These are phyloP conservation scores for Pseudogymnoascus sp. DNA, from an alignment of 2,329 filamentous ascomycete species.

Conservation along the genomic window DNA sequence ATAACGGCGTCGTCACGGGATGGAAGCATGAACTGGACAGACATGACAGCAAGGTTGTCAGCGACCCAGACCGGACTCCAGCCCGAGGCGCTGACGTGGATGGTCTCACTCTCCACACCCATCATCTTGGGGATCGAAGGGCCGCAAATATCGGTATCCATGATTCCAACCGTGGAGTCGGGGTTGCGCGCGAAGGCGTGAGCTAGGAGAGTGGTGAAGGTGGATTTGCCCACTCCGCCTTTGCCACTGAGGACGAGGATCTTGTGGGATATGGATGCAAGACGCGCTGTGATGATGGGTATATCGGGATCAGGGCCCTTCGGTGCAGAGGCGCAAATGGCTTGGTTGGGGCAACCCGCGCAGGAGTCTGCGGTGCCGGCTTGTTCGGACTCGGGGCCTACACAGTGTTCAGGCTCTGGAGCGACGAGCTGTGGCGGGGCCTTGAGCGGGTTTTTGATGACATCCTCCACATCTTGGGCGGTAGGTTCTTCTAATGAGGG, in stretches of 20 bases:
- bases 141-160: slow-evolving; percentile 97
- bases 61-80: slow-evolving; percentile 95
- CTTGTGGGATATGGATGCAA: slow-evolving; percentile 79
- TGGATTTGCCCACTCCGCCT: slow-evolving; percentile 94
- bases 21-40: slow-evolving; percentile 95
- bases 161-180: slow-evolving; percentile 75
- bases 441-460: slow-evolving; percentile 68
- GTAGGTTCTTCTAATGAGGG: slow-evolving; percentile 66
- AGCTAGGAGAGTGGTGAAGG: slow-evolving; percentile 79
- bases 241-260: slow-evolving; percentile 89
- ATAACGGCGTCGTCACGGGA: slow-evolving; percentile 92
- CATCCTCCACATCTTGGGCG: slow-evolving; percentile 47
- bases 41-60: slow-evolving; percentile 94
- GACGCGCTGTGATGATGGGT: slow-evolving; percentile 73
- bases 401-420: slow-evolving; percentile 94
- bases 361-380: slow-evolving; percentile 73
- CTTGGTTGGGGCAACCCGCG: slow-evolving; percentile 90
- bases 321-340: slow-evolving; percentile 86
- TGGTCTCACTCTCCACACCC: slow-evolving; percentile 87
- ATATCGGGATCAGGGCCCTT: slow-evolving; percentile 96
- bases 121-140: slow-evolving; percentile 98
- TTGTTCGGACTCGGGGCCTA: slow-evolving; percentile 72
- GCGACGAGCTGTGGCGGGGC: slow-evolving; percentile 78
- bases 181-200: slow-evolving; percentile 82
- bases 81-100: slow-evolving; percentile 79